Evolutionary conservation across 768 basidiomycete genomes (phyloP).

Genomic region (Kwoniella heveanensis): DNA sequence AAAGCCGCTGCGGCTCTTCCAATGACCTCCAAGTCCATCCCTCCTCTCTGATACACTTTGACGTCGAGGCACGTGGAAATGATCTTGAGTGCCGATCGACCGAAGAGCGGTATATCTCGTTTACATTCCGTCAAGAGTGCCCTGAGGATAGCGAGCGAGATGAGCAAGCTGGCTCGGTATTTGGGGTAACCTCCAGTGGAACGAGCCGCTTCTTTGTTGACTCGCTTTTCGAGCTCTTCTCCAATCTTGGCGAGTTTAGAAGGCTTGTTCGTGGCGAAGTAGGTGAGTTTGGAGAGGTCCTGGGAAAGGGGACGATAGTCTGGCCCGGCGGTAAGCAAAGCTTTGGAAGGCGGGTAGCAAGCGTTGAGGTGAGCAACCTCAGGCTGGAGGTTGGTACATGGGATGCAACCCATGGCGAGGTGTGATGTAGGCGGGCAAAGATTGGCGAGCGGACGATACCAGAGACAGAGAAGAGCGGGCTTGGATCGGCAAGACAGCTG

Average conservation of each 20-base stretch:
- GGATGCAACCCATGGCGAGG: constrained; percentile 18
- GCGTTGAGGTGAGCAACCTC: constrained; percentile 66
- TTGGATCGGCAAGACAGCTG: no score
- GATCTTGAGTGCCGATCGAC: constrained; percentile 39
- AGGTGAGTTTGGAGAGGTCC: constrained; percentile 53
- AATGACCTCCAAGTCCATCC: constrained; percentile 54
- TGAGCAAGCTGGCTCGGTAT: constrained; percentile 78
- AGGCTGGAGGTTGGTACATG: constrained; percentile 30
- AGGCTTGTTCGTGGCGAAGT: constrained; percentile 50
- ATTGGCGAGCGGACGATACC: no score
- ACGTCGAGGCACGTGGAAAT: constrained; percentile 47
- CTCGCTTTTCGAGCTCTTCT: constrained; percentile 51
- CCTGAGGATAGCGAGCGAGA: constrained; percentile 79
- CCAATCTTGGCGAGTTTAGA: constrained; percentile 50
- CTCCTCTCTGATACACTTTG: constrained; percentile 44
- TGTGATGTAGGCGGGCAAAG: no score
- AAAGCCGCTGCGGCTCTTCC: constrained; percentile 74
- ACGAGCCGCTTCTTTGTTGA: constrained; percentile 43
- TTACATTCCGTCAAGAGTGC: constrained; percentile 79
- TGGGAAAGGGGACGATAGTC: constrained; percentile 54
- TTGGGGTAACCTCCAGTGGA: constrained; percentile 74
- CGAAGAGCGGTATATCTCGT: constrained; percentile 51
- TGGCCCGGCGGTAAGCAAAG: constrained; percentile 72
- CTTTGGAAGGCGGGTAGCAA: constrained; percentile 80
- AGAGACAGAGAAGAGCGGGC: no score